These are phyloP conservation scores for Claviceps citrina DNA, from an alignment of 2,329 filamentous ascomycete genomes.

Conservation along the genomic window DNA sequence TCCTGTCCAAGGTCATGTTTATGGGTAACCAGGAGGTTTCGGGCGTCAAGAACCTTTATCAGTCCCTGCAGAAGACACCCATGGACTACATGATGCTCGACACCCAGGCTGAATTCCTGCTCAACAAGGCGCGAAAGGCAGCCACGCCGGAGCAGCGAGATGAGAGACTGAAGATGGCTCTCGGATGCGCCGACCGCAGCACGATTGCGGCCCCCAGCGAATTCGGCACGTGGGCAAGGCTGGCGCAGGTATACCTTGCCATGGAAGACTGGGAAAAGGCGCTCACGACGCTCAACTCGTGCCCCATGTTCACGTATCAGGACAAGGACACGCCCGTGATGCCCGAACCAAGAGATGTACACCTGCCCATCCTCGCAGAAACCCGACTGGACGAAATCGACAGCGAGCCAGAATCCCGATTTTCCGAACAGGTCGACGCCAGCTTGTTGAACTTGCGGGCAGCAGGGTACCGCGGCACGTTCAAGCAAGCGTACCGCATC, in stretches of 20 bases:
- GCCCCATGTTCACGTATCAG: slow-evolving; percentile 99
- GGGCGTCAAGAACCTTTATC: slow-evolving; percentile 73
- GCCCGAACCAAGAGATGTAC: slow-evolving; percentile 80
- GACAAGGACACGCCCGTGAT: slow-evolving; percentile 92
- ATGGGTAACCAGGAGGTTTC: slow-evolving; percentile 97
- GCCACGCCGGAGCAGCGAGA: slow-evolving; percentile 39
- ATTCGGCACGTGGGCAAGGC: slow-evolving; percentile 87
- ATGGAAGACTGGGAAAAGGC: slow-evolving; percentile 96
- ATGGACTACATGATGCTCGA: slow-evolving; percentile 98
- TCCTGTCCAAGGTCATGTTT: slow-evolving; percentile 79
- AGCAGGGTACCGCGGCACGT: slow-evolving; percentile 83
- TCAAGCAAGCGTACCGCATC: slow-evolving; percentile 84
- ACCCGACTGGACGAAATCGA: slow-evolving; percentile 92
- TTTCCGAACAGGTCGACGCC: slow-evolving; percentile 72
- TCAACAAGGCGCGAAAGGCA: slow-evolving; percentile 58
- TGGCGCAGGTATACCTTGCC: slow-evolving; percentile 85
- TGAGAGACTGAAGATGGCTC: slow-evolving; percentile 64
- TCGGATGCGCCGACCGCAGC: slow-evolving; percentile 85
- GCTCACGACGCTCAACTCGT: slow-evolving; percentile 88
- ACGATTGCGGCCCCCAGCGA: slow-evolving; percentile 93
- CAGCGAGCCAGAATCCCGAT: slow-evolving; percentile 69
- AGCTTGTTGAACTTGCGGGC: slow-evolving; percentile 76
- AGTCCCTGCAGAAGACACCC: slow-evolving; percentile 75
- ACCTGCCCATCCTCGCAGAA: slow-evolving; percentile 74
- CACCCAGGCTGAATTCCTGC: slow-evolving; percentile 80